Base-by-base conservation (phyloP, 768 basidiomycete species). In the Panellus pusillus region DNA sequence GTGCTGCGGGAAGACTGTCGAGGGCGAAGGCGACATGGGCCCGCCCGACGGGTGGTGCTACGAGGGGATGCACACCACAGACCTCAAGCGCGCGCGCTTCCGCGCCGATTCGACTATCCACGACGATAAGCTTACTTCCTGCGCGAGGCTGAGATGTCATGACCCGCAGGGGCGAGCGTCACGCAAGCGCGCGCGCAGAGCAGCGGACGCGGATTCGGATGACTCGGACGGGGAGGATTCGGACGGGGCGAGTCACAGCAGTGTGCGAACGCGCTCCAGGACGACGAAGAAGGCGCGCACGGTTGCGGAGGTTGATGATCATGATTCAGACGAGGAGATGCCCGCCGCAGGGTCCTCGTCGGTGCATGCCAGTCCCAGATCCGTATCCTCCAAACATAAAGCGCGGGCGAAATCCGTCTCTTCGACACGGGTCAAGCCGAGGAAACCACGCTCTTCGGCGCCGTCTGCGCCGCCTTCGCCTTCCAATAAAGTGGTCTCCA, bases 41-140 rank as follows among this genome's bases (percentile, higher is more conserved):
- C 89, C 90, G 1, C 90, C 89, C 1, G 87, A 90, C 64, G 90
- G 89, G 1, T 92, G 88, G 88, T 92, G 89, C 63, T 91, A 90
- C 62, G 89, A 91, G 66, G 89, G 89, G 4, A 80, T 50, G 38
- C 35, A 51, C 39, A 45, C 35, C 48, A 86, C 80, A 1, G 90
- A 91, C 61, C 49, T 69, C 36, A 91, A 81, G 69, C 87, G 90
- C 41, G 90, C 90, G 0, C 77, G 89, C 6, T 92, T 90, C 73
- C 82, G 89, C 45, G 82, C 83, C 6, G 90, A 92, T 67, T 86
- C 90, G 14, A 83, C 85, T 1, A 68, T 73, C 2, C 70, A 78
- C 17, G 73, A 87, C 54, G 90, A 92, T 65, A 91, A 84, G 65
- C 77, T 91, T 50, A 68, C 69, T 1, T 79, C 86, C 0, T 92